Base-by-base conservation (phyloP, 805 yeast genomes). In the Kuraishia ogatae region DNA sequence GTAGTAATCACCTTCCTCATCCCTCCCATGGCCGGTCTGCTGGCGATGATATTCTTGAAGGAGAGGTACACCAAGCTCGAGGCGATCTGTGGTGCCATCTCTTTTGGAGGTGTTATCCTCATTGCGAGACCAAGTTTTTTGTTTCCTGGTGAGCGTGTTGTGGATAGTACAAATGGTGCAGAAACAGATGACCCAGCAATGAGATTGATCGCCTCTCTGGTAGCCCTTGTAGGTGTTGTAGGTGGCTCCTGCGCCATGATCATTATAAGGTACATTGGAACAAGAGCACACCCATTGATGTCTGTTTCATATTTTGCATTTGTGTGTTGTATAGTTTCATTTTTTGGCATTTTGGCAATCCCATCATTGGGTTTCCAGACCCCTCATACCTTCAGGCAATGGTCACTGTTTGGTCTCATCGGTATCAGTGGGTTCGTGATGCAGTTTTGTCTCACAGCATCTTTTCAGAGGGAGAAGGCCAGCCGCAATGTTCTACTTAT, bases 341-440 rank as follows among this genome's bases (percentile, higher is more conserved):
- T 77, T 15, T 50, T 75, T 2, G 81, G 83, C 15, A 75, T 87
- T 17, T 22, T 82, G 0, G 59, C 80, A 0, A 65, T 81, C 0
- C 93, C 96, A 0, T 77, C 82, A 1, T 68, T 85, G 55, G 63
- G 77, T 1, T 83, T 88, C 65, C 81, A 76, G 56, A 60, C 79
- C 1, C 96, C 96, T 1, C 78, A 75, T 19, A 78, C 80, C n/a
- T 28, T 60, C 1, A 72, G 72, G 61, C 93, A 89, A 66, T 88
- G 96, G 94, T 59, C 71, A 1, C 69, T 87, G 21, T 77, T 91
- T 59, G 55, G 71, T 1, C 65, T 77, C 22, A 76, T 89, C 56
- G 96, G 97, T 2, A 58, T 85, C 1, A 77, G 87, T 54, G 97
- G 97, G 0, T 92, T 91, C 68, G 70, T 83, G 57, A 87, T 86